These are phyloP conservation scores for Ricinus communis DNA, from an alignment of 345 rosid genomes.

Conservation along the genomic window DNA sequence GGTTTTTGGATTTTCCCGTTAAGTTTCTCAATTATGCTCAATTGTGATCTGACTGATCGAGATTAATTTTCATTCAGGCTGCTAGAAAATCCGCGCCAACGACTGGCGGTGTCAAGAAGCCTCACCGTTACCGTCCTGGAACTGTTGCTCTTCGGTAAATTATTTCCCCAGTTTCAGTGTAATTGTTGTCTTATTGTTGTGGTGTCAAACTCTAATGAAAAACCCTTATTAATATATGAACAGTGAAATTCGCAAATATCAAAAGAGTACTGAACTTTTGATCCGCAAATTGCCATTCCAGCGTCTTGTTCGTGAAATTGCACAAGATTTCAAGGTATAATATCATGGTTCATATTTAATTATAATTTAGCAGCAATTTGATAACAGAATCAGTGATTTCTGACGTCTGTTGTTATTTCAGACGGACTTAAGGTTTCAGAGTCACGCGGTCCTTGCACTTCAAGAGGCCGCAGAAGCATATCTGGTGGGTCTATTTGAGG, in stretches of 20 bases:
- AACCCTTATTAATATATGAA: not conserved
- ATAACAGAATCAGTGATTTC: too few species aligned
- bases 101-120: constrained; percentile 82
- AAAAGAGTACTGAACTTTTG: constrained; percentile 23
- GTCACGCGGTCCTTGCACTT: constrained; percentile 11
- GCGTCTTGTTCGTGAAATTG: constrained; percentile 27
- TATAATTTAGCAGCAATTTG: not conserved
- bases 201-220: not conserved
- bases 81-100: constrained; percentile 97
- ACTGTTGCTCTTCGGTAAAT: constrained; percentile 90
- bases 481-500: constrained; percentile 8
- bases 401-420: not conserved
- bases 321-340: constrained; percentile 30
- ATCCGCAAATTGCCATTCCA: constrained; percentile 25
- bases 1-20: not conserved
- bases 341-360: too few species aligned
- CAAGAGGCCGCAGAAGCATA: constrained; percentile 12
- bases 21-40: too few species aligned
- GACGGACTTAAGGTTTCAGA: constrained; percentile 16
- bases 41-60: too few species aligned
- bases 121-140: constrained; percentile 92
- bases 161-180: not conserved
- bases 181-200: not conserved
- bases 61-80: constrained; percentile 41
- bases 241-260: constrained; percentile 20